Evolutionary conservation across 352 stramenopile genomes (phyloP), one percentile per base, ranked within the genome.

Genomic region (Phytophthora crassamura): DNA sequence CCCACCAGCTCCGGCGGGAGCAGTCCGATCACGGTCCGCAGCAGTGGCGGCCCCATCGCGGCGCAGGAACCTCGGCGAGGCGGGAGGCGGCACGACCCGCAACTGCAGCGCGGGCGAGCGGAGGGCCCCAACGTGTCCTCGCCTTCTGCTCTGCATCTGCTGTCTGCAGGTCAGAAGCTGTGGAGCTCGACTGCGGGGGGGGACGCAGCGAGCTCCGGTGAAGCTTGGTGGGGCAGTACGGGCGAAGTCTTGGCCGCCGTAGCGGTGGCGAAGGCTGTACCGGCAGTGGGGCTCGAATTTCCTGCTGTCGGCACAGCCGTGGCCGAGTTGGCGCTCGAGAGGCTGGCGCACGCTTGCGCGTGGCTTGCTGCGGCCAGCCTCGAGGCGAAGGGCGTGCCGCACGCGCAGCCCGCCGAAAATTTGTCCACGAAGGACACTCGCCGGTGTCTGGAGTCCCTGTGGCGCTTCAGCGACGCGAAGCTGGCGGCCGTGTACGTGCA

Each of bases 371-470:
- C 66, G 14, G 53, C 53, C 39, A 58, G 52, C 16, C 53, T 50
- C 36, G 54, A 43, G 5, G 46, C 22, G 55, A 63, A 69, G 40
- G 48, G 45, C n/a, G 30, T 47, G 42, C 45, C 58, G 33, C 63
- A 71, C 10, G 48, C 43, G 15, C 62, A 71, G 12, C 53, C 68
- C 12, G 51, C 34, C 52, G 55, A 49, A 38, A 75, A 67, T 39
- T 30, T 12, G 59, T 67, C 51, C n/a, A 58, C 36, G 34, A 75
- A 64, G 51, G 14, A 18, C 1, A 16, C 48, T 35, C 43, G 38
- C n/a, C 50, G 54, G 30, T 67, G 50, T 10, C 35, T 25, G 14
- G 56, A 57, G n/a, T 39, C 34, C 0, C 67, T 35, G 25, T 70
- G 67, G 1, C 36, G 51, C 25, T 20, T 30, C n/a, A 69, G 61